Evolutionary conservation across 169 alveolate genomes (phyloP).

Genomic region (Eimeria sp.): DNA sequence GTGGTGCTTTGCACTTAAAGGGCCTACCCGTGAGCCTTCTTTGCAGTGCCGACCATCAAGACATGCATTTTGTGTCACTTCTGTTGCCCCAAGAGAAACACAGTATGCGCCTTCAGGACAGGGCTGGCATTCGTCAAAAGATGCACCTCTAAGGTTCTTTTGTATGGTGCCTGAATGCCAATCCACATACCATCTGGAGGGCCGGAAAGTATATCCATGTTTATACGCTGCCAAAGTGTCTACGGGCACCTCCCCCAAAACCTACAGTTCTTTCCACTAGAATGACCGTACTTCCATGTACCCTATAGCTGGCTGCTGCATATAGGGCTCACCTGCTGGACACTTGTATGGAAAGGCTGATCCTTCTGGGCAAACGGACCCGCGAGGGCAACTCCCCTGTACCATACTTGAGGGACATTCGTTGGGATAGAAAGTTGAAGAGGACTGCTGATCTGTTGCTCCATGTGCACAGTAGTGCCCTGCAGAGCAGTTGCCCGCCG

Average conservation of each 20-base stretch:
- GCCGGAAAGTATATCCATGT: background rate
- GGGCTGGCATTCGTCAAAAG: conserved; percentile 22
- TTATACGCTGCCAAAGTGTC: background rate
- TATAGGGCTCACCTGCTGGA: conserved; percentile 29
- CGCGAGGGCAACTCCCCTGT: conserved; percentile 44
- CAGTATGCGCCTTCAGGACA: conserved; percentile 51
- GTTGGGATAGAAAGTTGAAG: background rate
- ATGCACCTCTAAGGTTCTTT: background rate
- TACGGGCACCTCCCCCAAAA: background rate
- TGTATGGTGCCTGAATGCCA: conserved; percentile 16
- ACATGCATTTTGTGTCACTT: background rate
- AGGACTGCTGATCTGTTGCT: conserved; percentile 36
- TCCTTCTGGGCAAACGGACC: conserved; percentile 56
- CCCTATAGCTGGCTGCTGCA: background rate
- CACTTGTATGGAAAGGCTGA: conserved; percentile 64
- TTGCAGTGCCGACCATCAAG: conserved; percentile 71
- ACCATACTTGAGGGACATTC: conserved; percentile 45
- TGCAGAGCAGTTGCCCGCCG: conserved; percentile 37
- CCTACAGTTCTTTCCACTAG: background rate
- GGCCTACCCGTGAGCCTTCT: conserved; percentile 55
- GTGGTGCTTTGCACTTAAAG: background rate
- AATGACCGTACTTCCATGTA: background rate
- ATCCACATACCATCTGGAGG: background rate
- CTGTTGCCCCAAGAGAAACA: conserved; percentile 35
- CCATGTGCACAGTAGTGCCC: conserved; percentile 62